Conservation (phyloP, 768 basidiomycete genomes). For the Russula foetens region DNA sequence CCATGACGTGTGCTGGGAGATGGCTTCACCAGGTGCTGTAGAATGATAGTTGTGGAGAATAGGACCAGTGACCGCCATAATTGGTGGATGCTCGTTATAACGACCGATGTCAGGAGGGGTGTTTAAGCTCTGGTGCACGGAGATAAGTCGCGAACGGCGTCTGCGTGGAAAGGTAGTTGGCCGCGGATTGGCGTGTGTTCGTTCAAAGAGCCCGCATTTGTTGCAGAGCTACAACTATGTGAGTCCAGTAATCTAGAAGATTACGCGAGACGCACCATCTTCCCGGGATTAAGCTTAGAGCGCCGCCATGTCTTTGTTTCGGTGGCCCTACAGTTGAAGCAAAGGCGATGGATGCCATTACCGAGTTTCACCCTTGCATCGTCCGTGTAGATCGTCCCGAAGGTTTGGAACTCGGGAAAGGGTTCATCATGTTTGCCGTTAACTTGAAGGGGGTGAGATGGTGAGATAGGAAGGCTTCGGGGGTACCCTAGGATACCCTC, state of each 20-base stretch:
- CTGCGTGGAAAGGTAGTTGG: slow-evolving; percentile 28
- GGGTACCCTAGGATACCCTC: not conserved
- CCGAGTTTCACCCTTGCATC: slow-evolving; percentile 73
- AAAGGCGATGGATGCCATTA: slow-evolving; percentile 62
- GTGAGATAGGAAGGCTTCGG: not conserved
- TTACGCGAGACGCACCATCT: slow-evolving; percentile 40
- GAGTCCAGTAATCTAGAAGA: not conserved
- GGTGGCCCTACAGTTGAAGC: slow-evolving; percentile 78
- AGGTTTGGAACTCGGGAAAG: not conserved
- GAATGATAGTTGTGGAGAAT: not conserved
- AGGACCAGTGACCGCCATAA: not conserved
- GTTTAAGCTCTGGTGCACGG: not conserved
- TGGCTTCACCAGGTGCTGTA: not conserved
- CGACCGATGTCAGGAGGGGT: not conserved
- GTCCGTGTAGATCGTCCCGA: slow-evolving; percentile 40
- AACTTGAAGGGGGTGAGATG: not conserved
- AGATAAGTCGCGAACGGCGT: not conserved
- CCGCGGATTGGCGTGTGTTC: slow-evolving; percentile 66
- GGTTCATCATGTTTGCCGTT: not conserved
- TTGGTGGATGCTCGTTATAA: not conserved
- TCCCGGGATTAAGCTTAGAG: slow-evolving; percentile 66
- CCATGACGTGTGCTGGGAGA: not conserved
- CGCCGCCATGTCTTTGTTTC: slow-evolving; percentile 77
- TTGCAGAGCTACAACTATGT: slow-evolving; percentile 23
- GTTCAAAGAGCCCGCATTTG: slow-evolving; percentile 74